Evolutionary conservation across 306 rosid genomes (phyloP).

Genomic region (Acacia acuminata): DNA sequence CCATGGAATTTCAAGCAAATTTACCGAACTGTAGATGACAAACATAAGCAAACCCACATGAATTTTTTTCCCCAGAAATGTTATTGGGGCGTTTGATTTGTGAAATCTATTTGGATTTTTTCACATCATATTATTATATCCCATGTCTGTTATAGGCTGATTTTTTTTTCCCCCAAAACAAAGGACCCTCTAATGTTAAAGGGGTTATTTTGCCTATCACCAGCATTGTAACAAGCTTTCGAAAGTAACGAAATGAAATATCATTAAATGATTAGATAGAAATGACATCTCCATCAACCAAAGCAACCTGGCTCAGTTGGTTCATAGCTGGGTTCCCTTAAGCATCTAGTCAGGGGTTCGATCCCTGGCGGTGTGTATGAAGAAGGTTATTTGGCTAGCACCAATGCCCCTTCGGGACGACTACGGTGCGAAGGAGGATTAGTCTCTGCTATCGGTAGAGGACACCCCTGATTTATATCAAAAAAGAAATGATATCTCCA

Average conservation of each 20-base stretch:
- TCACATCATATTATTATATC: background rate
- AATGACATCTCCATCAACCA: background rate
- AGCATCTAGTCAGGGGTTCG: too few species aligned
- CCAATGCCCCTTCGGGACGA: too few species aligned
- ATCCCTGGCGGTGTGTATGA: too few species aligned
- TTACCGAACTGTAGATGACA: background rate
- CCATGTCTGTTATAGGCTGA: background rate
- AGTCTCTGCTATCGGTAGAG: too few species aligned
- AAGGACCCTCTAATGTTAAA: background rate
- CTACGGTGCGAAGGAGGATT: too few species aligned
- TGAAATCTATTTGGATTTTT: background rate
- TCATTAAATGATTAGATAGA: background rate
- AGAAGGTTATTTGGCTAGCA: too few species aligned
- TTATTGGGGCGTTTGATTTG: background rate
- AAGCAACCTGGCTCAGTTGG: too few species aligned
- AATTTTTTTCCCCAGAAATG: background rate
- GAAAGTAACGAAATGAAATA: background rate
- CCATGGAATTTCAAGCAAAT: background rate
- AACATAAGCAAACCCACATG: background rate
- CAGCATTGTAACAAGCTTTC: background rate
- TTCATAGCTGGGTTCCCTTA: too few species aligned
- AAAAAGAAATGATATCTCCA: too few species aligned
- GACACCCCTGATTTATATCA: too few species aligned
- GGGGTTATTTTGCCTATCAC: background rate
- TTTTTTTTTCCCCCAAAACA: too few species aligned